phyloP scores from a whole-genome alignment of 441 rosid genomes.

The Gossypium aridum region DNA sequence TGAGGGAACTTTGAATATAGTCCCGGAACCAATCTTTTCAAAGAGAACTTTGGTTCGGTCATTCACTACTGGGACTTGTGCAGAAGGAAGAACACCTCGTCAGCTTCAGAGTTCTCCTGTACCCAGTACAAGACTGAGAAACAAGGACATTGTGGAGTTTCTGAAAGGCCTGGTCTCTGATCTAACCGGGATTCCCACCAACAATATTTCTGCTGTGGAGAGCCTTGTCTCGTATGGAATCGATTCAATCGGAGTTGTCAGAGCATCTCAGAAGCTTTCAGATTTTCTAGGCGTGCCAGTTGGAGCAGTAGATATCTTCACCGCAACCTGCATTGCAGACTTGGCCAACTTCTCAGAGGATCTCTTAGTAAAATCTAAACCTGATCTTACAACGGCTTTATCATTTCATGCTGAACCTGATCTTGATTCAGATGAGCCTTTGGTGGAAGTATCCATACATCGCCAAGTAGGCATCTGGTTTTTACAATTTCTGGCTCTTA shows the following conservation, averaged over 20 bases:
- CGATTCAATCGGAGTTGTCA: slow-evolving; percentile 70
- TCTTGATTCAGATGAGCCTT: slow-evolving; percentile 22
- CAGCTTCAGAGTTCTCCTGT: slow-evolving; percentile 26
- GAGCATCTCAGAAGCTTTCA: slow-evolving; percentile 70
- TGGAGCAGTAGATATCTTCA: slow-evolving; percentile 71
- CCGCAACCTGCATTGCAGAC: slow-evolving; percentile 60
- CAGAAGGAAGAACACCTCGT: slow-evolving; percentile 40
- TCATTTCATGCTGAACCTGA: slow-evolving; percentile 27
- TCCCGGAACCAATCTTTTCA: slow-evolving; percentile 33
- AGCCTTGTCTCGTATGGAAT: slow-evolving; percentile 60
- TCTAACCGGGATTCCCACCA: slow-evolving; percentile 41
- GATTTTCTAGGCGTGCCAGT: slow-evolving; percentile 61
- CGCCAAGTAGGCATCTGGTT: slow-evolving; percentile 35
- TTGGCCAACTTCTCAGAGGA: slow-evolving; percentile 56
- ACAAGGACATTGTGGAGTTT: slow-evolving; percentile 44
- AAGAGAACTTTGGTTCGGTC: slow-evolving; percentile 35
- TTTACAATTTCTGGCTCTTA: slow-evolving; percentile 47
- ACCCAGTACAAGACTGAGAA: slow-evolving; percentile 23
- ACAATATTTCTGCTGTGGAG: slow-evolving; percentile 43
- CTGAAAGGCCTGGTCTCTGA: slow-evolving; percentile 45
- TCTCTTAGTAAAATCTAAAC: slow-evolving; percentile 44
- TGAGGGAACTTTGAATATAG: slow-evolving; percentile 42
- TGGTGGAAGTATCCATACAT: slow-evolving; percentile 33
- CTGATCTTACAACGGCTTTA: slow-evolving; percentile 26
- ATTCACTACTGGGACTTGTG: slow-evolving; percentile 48